Percentiles rank a stretch among this genome's conserved stretches.
phyloP scores from a whole-genome alignment of 1,139 yeast species.

The Hemisphaericaspora xylofermentans region DNA sequence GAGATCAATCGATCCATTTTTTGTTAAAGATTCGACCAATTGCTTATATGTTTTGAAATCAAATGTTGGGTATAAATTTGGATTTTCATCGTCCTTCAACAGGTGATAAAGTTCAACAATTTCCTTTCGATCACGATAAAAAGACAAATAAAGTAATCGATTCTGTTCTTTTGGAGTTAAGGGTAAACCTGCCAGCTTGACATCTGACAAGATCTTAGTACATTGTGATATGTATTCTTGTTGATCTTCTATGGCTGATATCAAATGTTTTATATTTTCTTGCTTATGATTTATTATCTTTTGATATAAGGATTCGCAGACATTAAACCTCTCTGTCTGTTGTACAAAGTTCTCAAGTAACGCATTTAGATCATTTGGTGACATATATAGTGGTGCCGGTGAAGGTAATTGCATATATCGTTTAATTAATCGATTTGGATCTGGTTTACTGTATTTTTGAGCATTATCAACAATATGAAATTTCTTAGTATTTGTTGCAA shows the following conservation, averaged over 20 bases:
- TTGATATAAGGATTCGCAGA: too few species aligned
- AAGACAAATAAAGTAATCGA: constrained; percentile 27
- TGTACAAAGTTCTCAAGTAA: constrained; percentile 30
- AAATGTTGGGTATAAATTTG: constrained; percentile 16
- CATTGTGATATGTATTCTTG: constrained; percentile 21
- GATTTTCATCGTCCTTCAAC: background rate
- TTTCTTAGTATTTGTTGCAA: constrained; percentile 4
- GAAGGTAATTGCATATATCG: constrained; percentile 37
- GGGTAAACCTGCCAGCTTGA: constrained; percentile 25
- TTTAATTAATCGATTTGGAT: constrained; percentile 28
- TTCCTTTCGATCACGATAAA: constrained; percentile 30
- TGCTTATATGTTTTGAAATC: constrained; percentile 21
- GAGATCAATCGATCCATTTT: background rate
- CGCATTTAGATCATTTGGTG: constrained; percentile 36
- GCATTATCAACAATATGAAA: constrained; percentile 12
- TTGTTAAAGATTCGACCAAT: constrained; percentile 10
- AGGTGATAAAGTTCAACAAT: constrained; percentile 12
- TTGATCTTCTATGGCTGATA: constrained; percentile 15
- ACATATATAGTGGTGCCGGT: constrained; percentile 34
- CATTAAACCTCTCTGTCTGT: background rate
- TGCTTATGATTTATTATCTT: constrained; percentile 8
- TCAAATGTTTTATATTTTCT: background rate
- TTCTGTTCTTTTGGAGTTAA: constrained; percentile 33
- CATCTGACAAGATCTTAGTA: constrained; percentile 27
- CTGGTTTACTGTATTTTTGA: constrained; percentile 19